Evolutionary conservation across 208 protist genomes (phyloP), one percentile per base, ranked within the genome.

Genomic region (Leishmania turanica): DNA sequence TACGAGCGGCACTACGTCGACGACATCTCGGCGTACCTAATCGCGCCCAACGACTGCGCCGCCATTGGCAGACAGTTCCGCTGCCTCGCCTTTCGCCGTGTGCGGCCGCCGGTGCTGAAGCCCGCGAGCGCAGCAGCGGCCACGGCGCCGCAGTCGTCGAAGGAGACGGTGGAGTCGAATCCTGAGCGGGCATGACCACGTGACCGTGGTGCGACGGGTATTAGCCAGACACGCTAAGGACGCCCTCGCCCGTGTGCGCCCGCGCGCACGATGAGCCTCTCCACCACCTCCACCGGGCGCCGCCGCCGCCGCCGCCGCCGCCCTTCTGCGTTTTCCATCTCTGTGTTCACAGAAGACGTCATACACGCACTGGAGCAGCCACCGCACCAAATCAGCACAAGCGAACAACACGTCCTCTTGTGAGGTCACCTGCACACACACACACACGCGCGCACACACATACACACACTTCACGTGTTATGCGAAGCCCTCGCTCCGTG

Each of bases 1-100:
- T 96, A 96, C 77, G 64, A 34, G 17, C 84, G 87, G 66, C 64
- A 76, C 54, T 89, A 91, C 85, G 76, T 90, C 27, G 93, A 96
- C 76, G 88, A 91, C 58, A 82, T 96, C 69, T 95, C 91, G 1
- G 64, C 82, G 27, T 90, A 79, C 75, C 76, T 95, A 8, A 83
- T 96, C 70, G 77, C 81, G 17, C 82, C 85, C 3, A 95, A 94
- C 77, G 93, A 96, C 79, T 90, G 85, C 51, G 74, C 80, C 1
- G 91, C 84, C 4, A 65, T 95, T 11, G 21, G 74, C 31, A 56
- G 75, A 4, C 93, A 96, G 79, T 86, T 85, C 37, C 88, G 93
- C 24, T 88, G 84, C 42, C 74, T 95, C 34, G 70, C 77, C 45
- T 96, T 96, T 53, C 74, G 87, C 0, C 91, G 93, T 13, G 77